Evolutionary conservation across 805 yeast species (phyloP).

Genomic region (Yueomyces sinensis): DNA sequence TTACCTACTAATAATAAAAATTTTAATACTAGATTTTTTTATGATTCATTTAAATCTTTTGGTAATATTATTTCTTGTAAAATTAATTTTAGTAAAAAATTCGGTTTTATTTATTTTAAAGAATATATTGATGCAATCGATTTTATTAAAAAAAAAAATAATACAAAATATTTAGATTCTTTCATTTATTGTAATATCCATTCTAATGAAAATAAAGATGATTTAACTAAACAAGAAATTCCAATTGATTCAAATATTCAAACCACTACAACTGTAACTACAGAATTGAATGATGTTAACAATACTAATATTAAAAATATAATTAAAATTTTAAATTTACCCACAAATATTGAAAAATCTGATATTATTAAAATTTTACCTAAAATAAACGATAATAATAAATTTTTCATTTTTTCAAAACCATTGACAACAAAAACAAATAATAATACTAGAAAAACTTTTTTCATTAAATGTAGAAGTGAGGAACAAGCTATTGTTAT

Average conservation of each 20-base stretch:
- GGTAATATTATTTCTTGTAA: constrained; percentile 35
- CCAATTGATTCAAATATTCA: neutral
- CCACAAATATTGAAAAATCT: neutral
- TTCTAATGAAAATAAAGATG: constrained; percentile 6
- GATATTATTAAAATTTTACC: neutral
- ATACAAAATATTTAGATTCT: constrained; percentile 16
- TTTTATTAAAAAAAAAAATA: constrained; percentile 23
- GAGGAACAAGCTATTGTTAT: no score
- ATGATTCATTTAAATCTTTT: constrained; percentile 34
- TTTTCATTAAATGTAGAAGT: no score
- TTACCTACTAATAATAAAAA: constrained; percentile 22
- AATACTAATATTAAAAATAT: neutral
- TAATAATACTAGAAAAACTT: no score
- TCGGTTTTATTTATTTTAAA: constrained; percentile 30
- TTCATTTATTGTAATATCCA: constrained; percentile 27
- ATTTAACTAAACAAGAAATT: neutral
- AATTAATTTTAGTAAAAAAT: constrained; percentile 24
- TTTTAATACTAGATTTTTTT: constrained; percentile 31
- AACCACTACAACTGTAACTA: neutral
- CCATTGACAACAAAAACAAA: no score
- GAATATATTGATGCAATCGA: constrained; percentile 21
- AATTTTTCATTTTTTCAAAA: no score
- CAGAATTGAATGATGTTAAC: no score
- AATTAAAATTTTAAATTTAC: neutral
- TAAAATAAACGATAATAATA: no score